A percentile compares a stretch with the other conserved stretches of the same genome.
These are phyloP conservation scores for Microcyclosporella mali DNA, from an alignment of 2,329 filamentous ascomycete species.

Conservation along the genomic window DNA sequence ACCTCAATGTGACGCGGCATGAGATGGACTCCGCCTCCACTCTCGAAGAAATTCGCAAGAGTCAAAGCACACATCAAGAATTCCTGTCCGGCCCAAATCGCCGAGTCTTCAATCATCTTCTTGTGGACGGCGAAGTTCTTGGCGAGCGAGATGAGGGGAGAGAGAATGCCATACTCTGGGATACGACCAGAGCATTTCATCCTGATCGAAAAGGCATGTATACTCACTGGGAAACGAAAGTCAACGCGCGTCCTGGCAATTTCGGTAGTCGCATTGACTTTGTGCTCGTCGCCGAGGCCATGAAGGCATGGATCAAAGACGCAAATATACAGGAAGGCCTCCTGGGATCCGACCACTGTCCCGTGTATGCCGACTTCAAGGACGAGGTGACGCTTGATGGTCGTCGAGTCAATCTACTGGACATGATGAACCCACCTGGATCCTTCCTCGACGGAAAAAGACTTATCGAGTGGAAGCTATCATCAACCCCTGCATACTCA, in stretches of 20 bases:
- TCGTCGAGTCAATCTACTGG: constrained; percentile 49
- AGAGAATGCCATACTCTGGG: constrained; percentile 68
- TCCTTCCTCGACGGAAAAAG: constrained; percentile 64
- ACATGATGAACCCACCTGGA: constrained; percentile 71
- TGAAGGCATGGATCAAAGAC: constrained; percentile 72
- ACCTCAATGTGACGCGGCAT: constrained; percentile 71
- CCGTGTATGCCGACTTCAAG: constrained; percentile 72
- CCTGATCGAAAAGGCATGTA: constrained; percentile 82
- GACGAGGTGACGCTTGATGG: constrained; percentile 51
- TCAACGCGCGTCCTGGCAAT: constrained; percentile 92
- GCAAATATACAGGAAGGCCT: constrained; percentile 89
- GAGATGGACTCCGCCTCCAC: constrained; percentile 72
- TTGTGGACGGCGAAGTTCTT: constrained; percentile 64
- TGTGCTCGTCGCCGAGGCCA: constrained; percentile 71
- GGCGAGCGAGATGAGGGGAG: constrained; percentile 62
- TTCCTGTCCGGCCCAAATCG: constrained; percentile 68
- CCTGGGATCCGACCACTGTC: constrained; percentile 93
- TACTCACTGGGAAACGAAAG: constrained; percentile 92
- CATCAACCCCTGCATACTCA: constrained; percentile 66
- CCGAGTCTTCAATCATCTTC: constrained; percentile 77
- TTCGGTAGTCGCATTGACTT: constrained; percentile 92
- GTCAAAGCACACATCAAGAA: constrained; percentile 60
- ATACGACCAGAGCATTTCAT: constrained; percentile 77
- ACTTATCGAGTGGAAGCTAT: constrained; percentile 58
- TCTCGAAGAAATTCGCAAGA: constrained; percentile 64